Base-by-base conservation (phyloP, 805 yeast genomes). In the Cyberlindnera euphorbiiphila region DNA sequence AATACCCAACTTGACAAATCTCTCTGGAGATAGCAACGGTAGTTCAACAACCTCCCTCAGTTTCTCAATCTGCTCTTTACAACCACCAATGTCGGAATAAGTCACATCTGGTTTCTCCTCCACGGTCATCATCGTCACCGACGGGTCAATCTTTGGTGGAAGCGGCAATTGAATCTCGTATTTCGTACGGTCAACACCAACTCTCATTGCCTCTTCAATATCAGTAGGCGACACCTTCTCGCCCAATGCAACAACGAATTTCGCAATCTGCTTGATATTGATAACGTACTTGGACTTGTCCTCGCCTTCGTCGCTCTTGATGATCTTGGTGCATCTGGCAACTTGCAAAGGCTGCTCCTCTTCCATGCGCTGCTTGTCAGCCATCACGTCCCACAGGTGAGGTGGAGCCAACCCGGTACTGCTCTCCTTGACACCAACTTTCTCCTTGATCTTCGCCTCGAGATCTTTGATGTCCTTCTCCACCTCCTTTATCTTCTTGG, bases 71-170 rank as follows among this genome's bases (percentile, higher is more conserved):
- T 93, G 99, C 46, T 93, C 98, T 69, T 93, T 93, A 62, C 96
- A 87, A 25, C 99, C 99, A 53, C 99, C 99, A 46, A 93, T 89
- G 61, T 93, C 99, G 45, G 94, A 85, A 64, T 93, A 93, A 2
- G 99, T 93, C 25, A 93, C 98, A 65, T 93, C 98, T 11, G 98
- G 99, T 63, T 93, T 93, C 66, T 93, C 99, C 64, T 93, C 99
- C 32, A 93, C 99, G 2, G 98, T 91, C 99, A 93, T 93, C 98
- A 93, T 93, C 6, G 98, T 93, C 37, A 93, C 99, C 26, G 88
- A 76, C 11, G 99, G 98, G 62, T 93, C 99, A 59, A 93, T 93
- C 57, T 95, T 74, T 39, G 99, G 98, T 9, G 99, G 99, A 49
- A 93, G 72, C 21, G 99, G 98, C 55, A 93, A 72, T 71, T 91